Conservation (phyloP, 495 filamentous ascomycete genomes). For the Annulohypoxylon stygium region DNA sequence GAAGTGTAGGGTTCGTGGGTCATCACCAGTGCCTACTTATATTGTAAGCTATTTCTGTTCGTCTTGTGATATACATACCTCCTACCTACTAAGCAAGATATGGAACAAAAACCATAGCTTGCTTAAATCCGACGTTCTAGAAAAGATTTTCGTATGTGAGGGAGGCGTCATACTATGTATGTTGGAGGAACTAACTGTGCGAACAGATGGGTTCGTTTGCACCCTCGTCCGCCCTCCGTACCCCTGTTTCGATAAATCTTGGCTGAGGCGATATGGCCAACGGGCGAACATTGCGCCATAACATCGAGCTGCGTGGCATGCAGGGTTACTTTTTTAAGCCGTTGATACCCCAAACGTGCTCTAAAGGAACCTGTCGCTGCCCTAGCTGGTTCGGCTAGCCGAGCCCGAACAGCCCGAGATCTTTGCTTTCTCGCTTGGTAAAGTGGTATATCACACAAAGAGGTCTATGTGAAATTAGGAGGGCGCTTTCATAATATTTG, state of each 20-base stretch:
- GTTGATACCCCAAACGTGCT: slow-evolving; percentile 46
- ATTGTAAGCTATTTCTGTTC: background rate
- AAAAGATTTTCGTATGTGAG: slow-evolving; percentile 6
- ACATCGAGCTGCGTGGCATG: slow-evolving; percentile 35
- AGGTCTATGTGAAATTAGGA: background rate
- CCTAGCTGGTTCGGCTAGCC: slow-evolving; percentile 42
- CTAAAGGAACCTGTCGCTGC: slow-evolving; percentile 36
- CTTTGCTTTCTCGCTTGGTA: slow-evolving; percentile 24
- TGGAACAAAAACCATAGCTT: background rate
- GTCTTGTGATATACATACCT: background rate
- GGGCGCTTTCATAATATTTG: background rate
- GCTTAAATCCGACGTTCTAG: slow-evolving; percentile 2
- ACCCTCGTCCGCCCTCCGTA: slow-evolving; percentile 9
- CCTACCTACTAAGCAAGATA: background rate
- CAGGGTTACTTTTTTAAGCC: slow-evolving; percentile 45
- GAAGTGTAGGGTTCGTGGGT: background rate
- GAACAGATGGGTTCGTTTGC: slow-evolving; percentile 20
- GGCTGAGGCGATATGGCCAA: slow-evolving; percentile 30
- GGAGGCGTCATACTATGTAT: slow-evolving; percentile 8
- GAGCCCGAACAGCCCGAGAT: slow-evolving; percentile 37
- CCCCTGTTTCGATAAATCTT: slow-evolving; percentile 31
- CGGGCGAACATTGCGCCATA: slow-evolving; percentile 37
- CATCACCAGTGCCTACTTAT: background rate
- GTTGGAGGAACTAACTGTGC: slow-evolving; percentile 14
- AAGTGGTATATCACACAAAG: slow-evolving; percentile 2